These are phyloP conservation scores for Mariannaea sp. DNA, from an alignment of 2,329 filamentous ascomycete genomes.

Conservation along the genomic window DNA sequence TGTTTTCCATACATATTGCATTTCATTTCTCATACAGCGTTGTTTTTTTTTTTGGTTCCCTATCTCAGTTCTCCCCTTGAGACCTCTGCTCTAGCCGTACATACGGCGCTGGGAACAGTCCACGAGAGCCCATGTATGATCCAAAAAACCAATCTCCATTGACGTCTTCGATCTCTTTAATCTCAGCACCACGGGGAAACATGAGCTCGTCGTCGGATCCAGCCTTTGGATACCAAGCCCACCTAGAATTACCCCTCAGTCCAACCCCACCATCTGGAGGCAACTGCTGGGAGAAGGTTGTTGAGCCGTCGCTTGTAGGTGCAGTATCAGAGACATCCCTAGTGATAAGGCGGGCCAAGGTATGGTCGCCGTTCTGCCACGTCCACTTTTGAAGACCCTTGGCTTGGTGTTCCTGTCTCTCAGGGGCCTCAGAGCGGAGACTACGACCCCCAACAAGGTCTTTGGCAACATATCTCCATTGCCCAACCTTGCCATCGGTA, in stretches of 20 bases:
- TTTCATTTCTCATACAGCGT: constrained; percentile 1
- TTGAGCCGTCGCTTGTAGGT: constrained; percentile 40
- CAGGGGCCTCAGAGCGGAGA: constrained; percentile 63
- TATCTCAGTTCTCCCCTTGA: constrained; percentile 7
- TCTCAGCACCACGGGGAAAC: constrained; percentile 83
- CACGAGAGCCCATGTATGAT: constrained; percentile 78
- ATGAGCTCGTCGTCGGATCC: constrained; percentile 74
- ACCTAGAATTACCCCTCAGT: constrained; percentile 65
- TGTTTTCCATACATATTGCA: not conserved
- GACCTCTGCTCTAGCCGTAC: constrained; percentile 55
- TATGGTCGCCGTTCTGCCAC: constrained; percentile 52
- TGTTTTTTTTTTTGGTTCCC: too few relatives aligned
- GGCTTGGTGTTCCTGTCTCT: constrained; percentile 40
- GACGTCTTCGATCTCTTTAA: constrained; percentile 82
- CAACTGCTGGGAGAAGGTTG: constrained; percentile 49
- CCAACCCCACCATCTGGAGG: constrained; percentile 80
- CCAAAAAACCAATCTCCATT: constrained; percentile 93
- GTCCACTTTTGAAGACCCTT: constrained; percentile 54
- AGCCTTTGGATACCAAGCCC: constrained; percentile 76
- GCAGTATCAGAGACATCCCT: constrained; percentile 54
- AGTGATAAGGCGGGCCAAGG: constrained; percentile 54
- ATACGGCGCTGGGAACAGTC: constrained; percentile 81
- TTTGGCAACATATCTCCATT: constrained; percentile 68
- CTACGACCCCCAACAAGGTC: constrained; percentile 80
- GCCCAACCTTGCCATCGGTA: constrained; percentile 68